These are phyloP conservation scores for Claviceps sp. DNA, from an alignment of 2,329 filamentous ascomycete genomes.

Conservation along the genomic window DNA sequence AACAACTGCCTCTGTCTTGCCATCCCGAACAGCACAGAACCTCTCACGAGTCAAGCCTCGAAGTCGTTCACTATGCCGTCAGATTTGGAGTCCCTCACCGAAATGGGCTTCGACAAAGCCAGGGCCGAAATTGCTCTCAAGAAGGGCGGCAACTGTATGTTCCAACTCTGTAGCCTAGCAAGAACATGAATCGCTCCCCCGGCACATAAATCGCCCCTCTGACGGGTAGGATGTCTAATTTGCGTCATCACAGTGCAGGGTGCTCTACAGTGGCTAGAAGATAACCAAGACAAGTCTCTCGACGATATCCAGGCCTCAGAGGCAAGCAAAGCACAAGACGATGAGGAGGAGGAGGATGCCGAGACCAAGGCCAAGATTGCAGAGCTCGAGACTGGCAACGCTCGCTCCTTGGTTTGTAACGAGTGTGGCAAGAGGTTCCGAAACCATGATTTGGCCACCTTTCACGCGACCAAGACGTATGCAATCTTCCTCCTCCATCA, in stretches of 20 bases:
- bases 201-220: not conserved
- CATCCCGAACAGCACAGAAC: not conserved
- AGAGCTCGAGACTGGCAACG: constrained; percentile 55
- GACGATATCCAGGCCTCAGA: constrained; percentile 57
- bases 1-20: not conserved
- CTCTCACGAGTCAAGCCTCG: not conserved
- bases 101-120: constrained; percentile 73
- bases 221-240: not conserved
- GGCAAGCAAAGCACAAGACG: constrained; percentile 28
- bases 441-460: constrained; percentile 68
- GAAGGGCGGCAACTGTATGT: constrained; percentile 65
- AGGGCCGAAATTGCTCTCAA: constrained; percentile 74
- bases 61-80: constrained; percentile 25
- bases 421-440: constrained; percentile 90
- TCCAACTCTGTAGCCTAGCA: not conserved
- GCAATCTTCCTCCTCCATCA: constrained; percentile 10
- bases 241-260: constrained; percentile 52
- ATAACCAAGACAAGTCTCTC: constrained; percentile 75
- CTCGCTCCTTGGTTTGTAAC: constrained; percentile 77
- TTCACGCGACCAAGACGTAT: constrained; percentile 77
- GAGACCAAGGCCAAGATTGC: constrained; percentile 43
- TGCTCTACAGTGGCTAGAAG: constrained; percentile 88
- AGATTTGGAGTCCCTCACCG: constrained; percentile 47
- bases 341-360: constrained; percentile 32
- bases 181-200: not conserved